phyloP scores from a whole-genome alignment of 2,329 filamentous ascomycete species.

The Colletotrichum lini region DNA sequence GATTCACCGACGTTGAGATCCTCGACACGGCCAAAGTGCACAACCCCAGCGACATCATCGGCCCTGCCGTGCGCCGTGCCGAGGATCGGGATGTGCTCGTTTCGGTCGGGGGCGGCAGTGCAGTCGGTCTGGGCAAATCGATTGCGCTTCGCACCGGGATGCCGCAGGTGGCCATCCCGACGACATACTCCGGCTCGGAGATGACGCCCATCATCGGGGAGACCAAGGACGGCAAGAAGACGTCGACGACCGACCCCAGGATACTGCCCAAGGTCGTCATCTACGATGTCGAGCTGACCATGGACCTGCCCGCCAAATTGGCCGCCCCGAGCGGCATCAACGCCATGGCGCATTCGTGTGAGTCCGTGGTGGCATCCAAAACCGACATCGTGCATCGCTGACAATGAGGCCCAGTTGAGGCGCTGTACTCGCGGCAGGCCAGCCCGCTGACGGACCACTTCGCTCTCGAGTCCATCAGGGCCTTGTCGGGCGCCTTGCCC shows the following conservation, averaged over 20 bases:
- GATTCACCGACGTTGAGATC: slow-evolving; percentile 53
- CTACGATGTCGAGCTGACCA: slow-evolving; percentile 39
- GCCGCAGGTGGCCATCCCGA: slow-evolving; percentile 72
- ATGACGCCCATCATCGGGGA: slow-evolving; percentile 63
- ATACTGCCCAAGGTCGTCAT: slow-evolving; percentile 41
- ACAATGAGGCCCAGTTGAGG: slow-evolving; percentile 29
- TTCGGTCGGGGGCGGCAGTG: slow-evolving; percentile 74
- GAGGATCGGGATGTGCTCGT: slow-evolving; percentile 68
- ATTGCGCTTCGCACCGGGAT: slow-evolving; percentile 67
- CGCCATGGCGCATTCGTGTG: slow-evolving; percentile 41
- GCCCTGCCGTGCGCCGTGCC: slow-evolving; percentile 49
- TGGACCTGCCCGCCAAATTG: slow-evolving; percentile 39
- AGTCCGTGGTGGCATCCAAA: neutral
- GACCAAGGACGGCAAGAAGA: slow-evolving; percentile 42
- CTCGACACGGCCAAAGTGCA: slow-evolving; percentile 52
- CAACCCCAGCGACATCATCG: slow-evolving; percentile 47
- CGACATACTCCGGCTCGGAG: slow-evolving; percentile 72
- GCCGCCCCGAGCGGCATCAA: slow-evolving; percentile 40
- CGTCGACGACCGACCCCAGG: slow-evolving; percentile 33
- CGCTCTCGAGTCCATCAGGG: slow-evolving; percentile 41
- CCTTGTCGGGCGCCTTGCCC: slow-evolving; percentile 60
- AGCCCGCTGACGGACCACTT: slow-evolving; percentile 35
- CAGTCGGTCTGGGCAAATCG: slow-evolving; percentile 71
- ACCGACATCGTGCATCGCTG: neutral
- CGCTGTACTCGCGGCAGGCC: slow-evolving; percentile 37